phyloP scores from a whole-genome alignment of 2,329 filamentous ascomycete species.

The Purpureocillium takamizusanense region DNA sequence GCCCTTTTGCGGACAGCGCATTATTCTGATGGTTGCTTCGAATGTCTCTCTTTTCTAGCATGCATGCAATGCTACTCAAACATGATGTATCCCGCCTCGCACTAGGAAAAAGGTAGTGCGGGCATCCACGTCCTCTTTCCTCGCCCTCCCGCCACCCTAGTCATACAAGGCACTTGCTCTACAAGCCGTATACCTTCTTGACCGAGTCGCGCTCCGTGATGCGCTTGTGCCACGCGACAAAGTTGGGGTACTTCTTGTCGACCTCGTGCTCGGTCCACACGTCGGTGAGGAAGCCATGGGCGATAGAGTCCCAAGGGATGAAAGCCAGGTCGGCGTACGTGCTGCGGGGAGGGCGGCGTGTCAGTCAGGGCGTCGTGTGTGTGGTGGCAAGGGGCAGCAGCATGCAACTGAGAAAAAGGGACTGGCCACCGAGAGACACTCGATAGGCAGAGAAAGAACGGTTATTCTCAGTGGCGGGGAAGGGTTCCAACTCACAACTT shows the following conservation, averaged over 20 bases:
- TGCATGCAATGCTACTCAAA: too few relatives aligned
- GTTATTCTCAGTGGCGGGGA: too few relatives aligned
- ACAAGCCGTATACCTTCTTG: conserved; percentile 13
- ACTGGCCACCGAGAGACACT: too few relatives aligned
- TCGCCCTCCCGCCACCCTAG: neutral
- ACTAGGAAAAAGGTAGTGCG: too few relatives aligned
- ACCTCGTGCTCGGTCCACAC: conserved; percentile 14
- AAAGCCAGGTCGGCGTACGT: conserved; percentile 26
- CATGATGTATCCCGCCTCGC: too few relatives aligned
- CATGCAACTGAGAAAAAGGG: too few relatives aligned
- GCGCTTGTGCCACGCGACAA: conserved; percentile 22
- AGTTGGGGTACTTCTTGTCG: conserved; percentile 25
- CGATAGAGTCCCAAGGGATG: conserved; percentile 17
- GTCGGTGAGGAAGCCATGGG: conserved; percentile 9
- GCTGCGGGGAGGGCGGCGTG: conserved; percentile 6
- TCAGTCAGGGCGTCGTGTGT: neutral
- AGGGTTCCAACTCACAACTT: conserved; percentile 16
- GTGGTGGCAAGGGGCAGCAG: too few relatives aligned
- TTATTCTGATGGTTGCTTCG: too few relatives aligned
- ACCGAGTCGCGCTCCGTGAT: conserved; percentile 20
- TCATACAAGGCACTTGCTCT: conserved; percentile 4
- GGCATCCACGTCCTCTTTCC: too few relatives aligned
- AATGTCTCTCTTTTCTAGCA: too few relatives aligned
- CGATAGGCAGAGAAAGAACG: too few relatives aligned
- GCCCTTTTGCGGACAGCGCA: too few relatives aligned